Evolutionary conservation across 768 basidiomycete genomes (phyloP).

Genomic region (Gymnopilus dilepis): DNA sequence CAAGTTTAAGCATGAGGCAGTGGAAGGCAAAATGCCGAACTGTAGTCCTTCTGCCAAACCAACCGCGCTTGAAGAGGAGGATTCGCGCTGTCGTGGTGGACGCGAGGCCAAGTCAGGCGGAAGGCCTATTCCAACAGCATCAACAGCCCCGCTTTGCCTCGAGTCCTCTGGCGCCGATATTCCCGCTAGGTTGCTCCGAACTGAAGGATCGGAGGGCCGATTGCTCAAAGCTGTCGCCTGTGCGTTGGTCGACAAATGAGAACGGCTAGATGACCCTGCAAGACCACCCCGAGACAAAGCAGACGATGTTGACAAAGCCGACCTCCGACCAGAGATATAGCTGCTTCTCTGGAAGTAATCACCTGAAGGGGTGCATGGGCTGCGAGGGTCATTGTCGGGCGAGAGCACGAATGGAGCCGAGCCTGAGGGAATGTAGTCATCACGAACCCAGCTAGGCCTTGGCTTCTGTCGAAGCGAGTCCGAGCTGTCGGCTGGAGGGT

Average conservation of each 20-base stretch:
- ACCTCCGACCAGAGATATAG: background rate
- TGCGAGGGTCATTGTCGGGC: conserved; percentile 18
- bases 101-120: conserved; percentile 22
- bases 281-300: background rate
- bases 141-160: conserved; percentile 14
- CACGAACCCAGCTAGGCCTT: background rate
- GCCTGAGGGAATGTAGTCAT: background rate
- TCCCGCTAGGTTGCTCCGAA: background rate
- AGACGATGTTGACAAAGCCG: background rate
- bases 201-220: background rate
- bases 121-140: conserved; percentile 22
- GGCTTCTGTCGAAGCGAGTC: background rate
- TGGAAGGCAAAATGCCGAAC: background rate
- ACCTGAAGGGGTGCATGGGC: conserved; percentile 15
- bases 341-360: conserved; percentile 8
- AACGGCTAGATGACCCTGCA: background rate
- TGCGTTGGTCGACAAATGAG: background rate
- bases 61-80: conserved; percentile 1
- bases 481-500: background rate
- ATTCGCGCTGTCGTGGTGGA: conserved; percentile 12
- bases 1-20: conserved; percentile 8
- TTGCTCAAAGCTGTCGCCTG: background rate
- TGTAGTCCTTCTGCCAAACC: background rate
- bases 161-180: background rate
- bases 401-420: background rate